Conservation (phyloP, 345 rosid species). For the Melastoma malabathricum region DNA sequence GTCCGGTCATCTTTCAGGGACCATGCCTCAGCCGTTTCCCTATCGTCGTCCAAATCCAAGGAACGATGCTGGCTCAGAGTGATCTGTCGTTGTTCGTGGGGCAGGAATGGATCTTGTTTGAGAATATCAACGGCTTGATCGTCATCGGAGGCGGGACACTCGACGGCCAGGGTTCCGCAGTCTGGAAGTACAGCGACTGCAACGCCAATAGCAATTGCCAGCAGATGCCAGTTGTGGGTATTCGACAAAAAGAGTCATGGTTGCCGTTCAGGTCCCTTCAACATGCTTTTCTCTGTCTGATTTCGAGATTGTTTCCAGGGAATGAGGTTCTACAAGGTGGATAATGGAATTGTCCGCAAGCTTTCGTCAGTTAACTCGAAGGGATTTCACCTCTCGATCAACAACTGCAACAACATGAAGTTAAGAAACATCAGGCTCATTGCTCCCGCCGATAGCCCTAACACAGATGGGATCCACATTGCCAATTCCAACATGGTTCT, state of each 20-base stretch:
- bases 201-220: constrained; percentile 4
- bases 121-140: constrained; percentile 27
- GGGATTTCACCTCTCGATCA: constrained; percentile 47
- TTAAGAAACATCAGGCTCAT: constrained; percentile 12
- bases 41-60: constrained; percentile 20
- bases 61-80: constrained; percentile 19
- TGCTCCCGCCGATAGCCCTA: constrained; percentile 30
- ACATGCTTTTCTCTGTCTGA: no score
- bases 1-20: constrained; percentile 22
- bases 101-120: constrained; percentile 39
- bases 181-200: constrained; percentile 31
- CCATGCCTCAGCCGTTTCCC: constrained; percentile 26
- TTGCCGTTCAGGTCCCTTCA: neutral
- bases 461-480: constrained; percentile 38
- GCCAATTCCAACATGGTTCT: constrained; percentile 11
- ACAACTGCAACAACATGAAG: constrained; percentile 20
- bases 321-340: constrained; percentile 22
- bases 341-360: constrained; percentile 19
- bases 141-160: constrained; percentile 45
- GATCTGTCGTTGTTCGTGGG: constrained; percentile 16
- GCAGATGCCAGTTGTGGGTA: constrained; percentile 20
- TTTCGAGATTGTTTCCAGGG: constrained; percentile 17
- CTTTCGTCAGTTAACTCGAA: constrained; percentile 41
- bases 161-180: constrained; percentile 49
- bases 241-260: neutral